Evolutionary conservation across 257 asterid genomes (phyloP).

Genomic region (Datura wrightii): DNA sequence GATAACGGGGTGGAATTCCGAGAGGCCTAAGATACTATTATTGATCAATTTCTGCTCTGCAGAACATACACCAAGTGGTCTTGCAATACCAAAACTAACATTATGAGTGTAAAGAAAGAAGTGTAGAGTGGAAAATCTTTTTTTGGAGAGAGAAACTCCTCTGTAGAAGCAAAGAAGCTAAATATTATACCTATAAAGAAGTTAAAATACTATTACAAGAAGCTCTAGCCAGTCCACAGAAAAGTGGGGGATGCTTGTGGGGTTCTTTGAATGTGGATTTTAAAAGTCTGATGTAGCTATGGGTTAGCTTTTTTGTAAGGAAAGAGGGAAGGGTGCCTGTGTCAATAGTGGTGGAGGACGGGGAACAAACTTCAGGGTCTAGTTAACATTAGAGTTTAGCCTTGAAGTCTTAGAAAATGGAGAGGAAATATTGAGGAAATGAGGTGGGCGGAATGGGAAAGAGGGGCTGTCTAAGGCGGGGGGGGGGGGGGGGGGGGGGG

Average conservation of each 20-base stretch:
- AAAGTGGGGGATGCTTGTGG: constrained; percentile 17
- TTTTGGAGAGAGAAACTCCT: background rate
- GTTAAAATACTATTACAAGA: background rate
- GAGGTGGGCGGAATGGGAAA: background rate
- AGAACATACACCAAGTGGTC: constrained; percentile 93
- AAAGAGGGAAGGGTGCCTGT: background rate
- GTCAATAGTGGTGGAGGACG: background rate
- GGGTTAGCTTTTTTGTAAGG: background rate
- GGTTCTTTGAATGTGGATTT: background rate
- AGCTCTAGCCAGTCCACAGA: background rate
- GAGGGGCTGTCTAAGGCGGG: background rate
- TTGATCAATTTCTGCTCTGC: constrained; percentile 86
- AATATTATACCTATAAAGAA: background rate
- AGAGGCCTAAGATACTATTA: constrained; percentile 82
- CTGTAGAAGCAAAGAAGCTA: background rate
- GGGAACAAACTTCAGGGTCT: background rate
- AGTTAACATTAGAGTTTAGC: background rate
- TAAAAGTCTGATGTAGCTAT: background rate
- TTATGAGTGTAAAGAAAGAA: constrained; percentile 91
- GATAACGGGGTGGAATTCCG: constrained; percentile 95
- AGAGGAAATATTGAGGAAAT: background rate
- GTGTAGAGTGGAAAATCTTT: constrained; percentile 49
- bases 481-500: no score
- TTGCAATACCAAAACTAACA: constrained; percentile 89
- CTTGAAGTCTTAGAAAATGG: background rate